Evolutionary conservation across 2,329 filamentous ascomycete genomes (phyloP).

Genomic region (Pseudogymnoascus sp.): DNA sequence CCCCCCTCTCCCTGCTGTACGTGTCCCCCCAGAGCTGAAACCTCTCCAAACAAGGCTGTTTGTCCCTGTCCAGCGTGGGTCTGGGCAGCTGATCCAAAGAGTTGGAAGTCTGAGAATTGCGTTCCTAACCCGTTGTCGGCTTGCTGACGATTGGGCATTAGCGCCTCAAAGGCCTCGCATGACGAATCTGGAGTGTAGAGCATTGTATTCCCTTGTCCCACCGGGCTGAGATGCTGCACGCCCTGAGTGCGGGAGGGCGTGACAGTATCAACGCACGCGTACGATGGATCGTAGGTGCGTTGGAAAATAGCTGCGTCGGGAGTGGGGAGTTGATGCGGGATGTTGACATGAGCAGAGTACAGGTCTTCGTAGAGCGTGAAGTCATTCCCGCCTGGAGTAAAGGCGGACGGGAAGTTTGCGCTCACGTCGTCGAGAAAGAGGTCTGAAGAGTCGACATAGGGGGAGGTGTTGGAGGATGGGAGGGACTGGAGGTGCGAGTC

Average conservation of each 20-base stretch:
- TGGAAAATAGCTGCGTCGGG: slow-evolving; percentile 34
- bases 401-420: slow-evolving; percentile 43
- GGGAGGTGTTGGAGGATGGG: slow-evolving; percentile 23
- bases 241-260: slow-evolving; percentile 17
- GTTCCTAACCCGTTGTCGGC: background rate
- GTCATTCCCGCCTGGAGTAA: slow-evolving; percentile 35
- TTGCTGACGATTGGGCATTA: background rate
- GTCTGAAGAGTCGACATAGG: slow-evolving; percentile 32
- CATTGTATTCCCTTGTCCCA: slow-evolving; percentile 61
- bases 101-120: background rate
- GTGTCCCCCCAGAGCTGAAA: background rate
- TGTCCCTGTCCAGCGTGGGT: background rate
- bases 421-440: slow-evolving; percentile 46
- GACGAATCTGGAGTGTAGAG: slow-evolving; percentile 60
- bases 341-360: slow-evolving; percentile 45
- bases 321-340: slow-evolving; percentile 43
- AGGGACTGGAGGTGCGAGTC: slow-evolving; percentile 5
- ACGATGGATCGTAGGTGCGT: slow-evolving; percentile 20
- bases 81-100: background rate
- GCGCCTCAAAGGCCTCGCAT: slow-evolving; percentile 52
- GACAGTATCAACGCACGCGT: background rate
- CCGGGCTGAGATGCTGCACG: slow-evolving; percentile 57
- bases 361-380: slow-evolving; percentile 58
- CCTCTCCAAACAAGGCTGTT: background rate
- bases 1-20: background rate